Evolutionary conservation across 2,329 filamentous ascomycete genomes (phyloP), one percentile per base, ranked within the genome.

Genomic region (Ophiostoma sp.): DNA sequence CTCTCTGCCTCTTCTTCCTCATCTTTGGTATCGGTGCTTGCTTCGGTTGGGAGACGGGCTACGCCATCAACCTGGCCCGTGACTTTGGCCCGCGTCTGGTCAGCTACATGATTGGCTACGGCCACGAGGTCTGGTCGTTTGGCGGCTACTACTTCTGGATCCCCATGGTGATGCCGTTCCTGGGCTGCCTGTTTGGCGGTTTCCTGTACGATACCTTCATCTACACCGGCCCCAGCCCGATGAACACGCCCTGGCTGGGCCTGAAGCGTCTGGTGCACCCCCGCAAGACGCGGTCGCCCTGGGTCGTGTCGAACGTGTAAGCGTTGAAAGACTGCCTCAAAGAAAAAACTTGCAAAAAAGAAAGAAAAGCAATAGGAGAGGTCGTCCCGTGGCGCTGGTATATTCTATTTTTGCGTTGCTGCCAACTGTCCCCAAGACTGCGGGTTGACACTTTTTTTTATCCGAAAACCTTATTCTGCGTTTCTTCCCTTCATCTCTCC

Each of bases 131-230:
- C 17, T 77, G 76, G 74, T 76, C 75, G 2, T 45, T 28, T 11
- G 74, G 73, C 59, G 73, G 75, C 52, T 77, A 77, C 73, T 76
- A 76, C 71, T 76, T 76, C 55, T 76, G 75, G 90, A 87, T 93
- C 25, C 92, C 92, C 0, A 91, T 94, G 84, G 88, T 94, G 3
- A 86, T 90, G 1, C 91, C 91, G 0, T 93, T 93, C 78, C 80
- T 87, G 11, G 92, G 91, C 5, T 88, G 85, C 77, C 80, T 85
- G 0, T 88, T 91, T 76, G 91, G 91, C 2, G 91, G 88, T 1
- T 89, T 90, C 79, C 76, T 92, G 31, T 92, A 93, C 78, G 90
- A 93, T 79, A 78, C 88, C 1, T 88, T 92, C 79, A 83, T 94
- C 52, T 94, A 90, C 79, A 92, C 89, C 0, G 91, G 91, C 3